These are phyloP conservation scores for Eutrema japonicum DNA, from an alignment of 345 rosid species.

Conservation along the genomic window DNA sequence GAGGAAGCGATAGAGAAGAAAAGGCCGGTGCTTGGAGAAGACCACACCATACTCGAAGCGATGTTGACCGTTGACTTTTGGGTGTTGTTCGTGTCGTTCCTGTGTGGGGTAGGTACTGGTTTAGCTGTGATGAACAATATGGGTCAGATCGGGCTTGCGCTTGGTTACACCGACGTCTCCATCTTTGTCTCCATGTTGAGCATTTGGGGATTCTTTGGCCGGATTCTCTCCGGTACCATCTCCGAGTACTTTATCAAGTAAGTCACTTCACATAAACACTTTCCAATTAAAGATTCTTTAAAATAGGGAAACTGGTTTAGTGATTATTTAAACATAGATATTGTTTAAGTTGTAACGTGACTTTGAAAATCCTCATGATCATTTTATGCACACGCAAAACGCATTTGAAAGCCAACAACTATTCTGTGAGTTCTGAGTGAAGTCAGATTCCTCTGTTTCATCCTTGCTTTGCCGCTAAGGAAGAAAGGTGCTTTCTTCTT, in stretches of 20 bases:
- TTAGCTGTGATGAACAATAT: conserved; percentile 62
- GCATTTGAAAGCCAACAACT: neutral
- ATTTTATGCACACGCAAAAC: conserved; percentile 6
- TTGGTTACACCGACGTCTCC: conserved; percentile 54
- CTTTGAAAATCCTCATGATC: neutral
- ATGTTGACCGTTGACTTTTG: conserved; percentile 59
- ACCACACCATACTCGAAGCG: conserved; percentile 53
- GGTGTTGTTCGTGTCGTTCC: conserved; percentile 60
- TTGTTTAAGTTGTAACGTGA: conserved; percentile 22
- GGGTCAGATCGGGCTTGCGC: conserved; percentile 69
- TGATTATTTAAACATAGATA: conserved; percentile 12
- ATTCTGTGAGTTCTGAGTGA: neutral
- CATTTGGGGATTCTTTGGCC: conserved; percentile 71
- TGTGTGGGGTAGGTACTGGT: conserved; percentile 66
- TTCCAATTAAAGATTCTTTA: neutral
- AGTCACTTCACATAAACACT: conserved; percentile 33
- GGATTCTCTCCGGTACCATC: conserved; percentile 53
- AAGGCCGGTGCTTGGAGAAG: conserved; percentile 55
- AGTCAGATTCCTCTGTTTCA: conserved; percentile 28
- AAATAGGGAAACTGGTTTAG: neutral
- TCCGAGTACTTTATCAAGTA: conserved; percentile 59
- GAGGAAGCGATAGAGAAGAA: conserved; percentile 34
- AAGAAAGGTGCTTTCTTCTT: conserved; percentile 29
- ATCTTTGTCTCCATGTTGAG: conserved; percentile 64
- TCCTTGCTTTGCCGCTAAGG: conserved; percentile 33